These are phyloP conservation scores for Gracilaria caudata DNA, from an alignment of 23 red algal species.

Conservation along the genomic window DNA sequence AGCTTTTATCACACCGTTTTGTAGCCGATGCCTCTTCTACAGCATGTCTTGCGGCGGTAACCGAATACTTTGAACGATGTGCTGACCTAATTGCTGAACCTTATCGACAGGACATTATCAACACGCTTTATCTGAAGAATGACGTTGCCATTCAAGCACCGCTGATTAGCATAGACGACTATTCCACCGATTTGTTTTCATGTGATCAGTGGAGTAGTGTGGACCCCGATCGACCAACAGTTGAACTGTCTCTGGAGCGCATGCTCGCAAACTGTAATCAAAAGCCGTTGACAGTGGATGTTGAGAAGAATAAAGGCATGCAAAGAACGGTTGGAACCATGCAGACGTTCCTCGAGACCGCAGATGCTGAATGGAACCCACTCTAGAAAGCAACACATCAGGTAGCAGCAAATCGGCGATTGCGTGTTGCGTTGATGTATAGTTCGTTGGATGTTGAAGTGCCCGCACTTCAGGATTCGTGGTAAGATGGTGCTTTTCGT, in stretches of 20 bases:
- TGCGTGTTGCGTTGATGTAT: too few relatives aligned
- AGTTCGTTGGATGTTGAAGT: too few relatives aligned
- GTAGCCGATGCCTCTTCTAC: slow-evolving; percentile 12
- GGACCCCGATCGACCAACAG: slow-evolving; percentile 30
- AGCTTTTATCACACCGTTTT: slow-evolving; percentile 49
- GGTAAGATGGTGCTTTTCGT: too few relatives aligned
- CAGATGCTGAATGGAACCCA: slow-evolving; percentile 18
- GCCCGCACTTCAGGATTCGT: too few relatives aligned
- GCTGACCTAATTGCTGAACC: neutral
- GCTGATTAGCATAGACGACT: slow-evolving; percentile 50
- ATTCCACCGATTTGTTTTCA: slow-evolving; percentile 41
- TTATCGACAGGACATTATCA: slow-evolving; percentile 33
- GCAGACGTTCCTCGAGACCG: slow-evolving; percentile 49
- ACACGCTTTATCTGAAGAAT: slow-evolving; percentile 15
- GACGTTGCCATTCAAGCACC: slow-evolving; percentile 42
- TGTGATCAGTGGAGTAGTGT: slow-evolving; percentile 43
- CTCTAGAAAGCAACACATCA: neutral
- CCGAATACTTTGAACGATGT: slow-evolving; percentile 33
- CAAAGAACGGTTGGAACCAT: neutral
- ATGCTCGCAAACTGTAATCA: slow-evolving; percentile 24
- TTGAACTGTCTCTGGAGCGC: slow-evolving; percentile 34
- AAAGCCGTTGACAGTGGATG: slow-evolving; percentile 18
- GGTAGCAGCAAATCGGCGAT: too few relatives aligned
- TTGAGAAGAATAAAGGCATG: slow-evolving; percentile 26
- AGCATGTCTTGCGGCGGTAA: slow-evolving; percentile 28